Evolutionary conservation across 164 flowering plant species (phyloP).

Genomic region (grape (Vitis vinifera)): ASM3070453v1 NC_081808.1:14514001-14514500

Average conservation of each 20-base stretch:
- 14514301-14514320: constrained; percentile 94
- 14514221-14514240: constrained; percentile 80
- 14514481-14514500: constrained; percentile 84
- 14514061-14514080: no score
- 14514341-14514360: not conserved
- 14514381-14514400: no score
- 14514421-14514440: not conserved
- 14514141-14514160: constrained; percentile 72
- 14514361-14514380: not conserved
- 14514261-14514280: constrained; percentile 94
- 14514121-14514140: constrained; percentile 28
- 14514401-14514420: no score
- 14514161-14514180: constrained; percentile 74
- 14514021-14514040: no score
- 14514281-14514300: constrained; percentile 91
- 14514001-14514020: not conserved
- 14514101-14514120: no score
- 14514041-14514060: no score
- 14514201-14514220: constrained; percentile 85
- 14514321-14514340: constrained; percentile 46
- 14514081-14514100: no score
- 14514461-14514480: constrained; percentile 94
- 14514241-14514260: constrained; percentile 92
- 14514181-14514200: constrained; percentile 87
- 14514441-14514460: constrained; percentile 80